Evolutionary conservation across 1,139 yeast genomes (phyloP).

Genomic region (Ogataea hybrid): DNA sequence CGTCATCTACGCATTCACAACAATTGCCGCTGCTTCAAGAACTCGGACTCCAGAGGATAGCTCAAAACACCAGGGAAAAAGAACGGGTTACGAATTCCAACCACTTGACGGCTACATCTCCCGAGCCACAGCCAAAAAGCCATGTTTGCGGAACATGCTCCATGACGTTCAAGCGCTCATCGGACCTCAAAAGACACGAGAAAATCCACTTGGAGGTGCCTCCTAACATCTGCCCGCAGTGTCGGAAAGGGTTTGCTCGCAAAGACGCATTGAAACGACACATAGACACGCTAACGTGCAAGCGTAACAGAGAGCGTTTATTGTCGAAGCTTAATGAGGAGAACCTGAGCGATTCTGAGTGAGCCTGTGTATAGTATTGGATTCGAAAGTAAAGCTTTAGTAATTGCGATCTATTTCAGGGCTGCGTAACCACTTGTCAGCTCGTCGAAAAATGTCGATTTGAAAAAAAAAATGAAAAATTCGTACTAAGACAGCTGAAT

Average conservation of each 20-base stretch:
- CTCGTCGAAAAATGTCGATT: conserved; percentile 10
- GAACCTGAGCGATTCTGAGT: conserved; percentile 6
- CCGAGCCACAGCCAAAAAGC: conserved; percentile 18
- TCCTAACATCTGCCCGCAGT: conserved; percentile 67
- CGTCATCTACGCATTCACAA: conserved; percentile 1
- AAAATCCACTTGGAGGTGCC: conserved; percentile 42
- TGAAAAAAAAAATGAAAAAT: conserved; percentile 16
- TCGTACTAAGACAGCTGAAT: conserved; percentile 1
- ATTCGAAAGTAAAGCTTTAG: background rate
- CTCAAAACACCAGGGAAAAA: background rate
- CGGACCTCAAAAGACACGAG: conserved; percentile 66
- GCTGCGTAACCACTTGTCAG: conserved; percentile 8
- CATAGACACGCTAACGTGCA: conserved; percentile 69
- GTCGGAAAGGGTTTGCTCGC: conserved; percentile 81
- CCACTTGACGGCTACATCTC: background rate
- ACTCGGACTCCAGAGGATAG: background rate
- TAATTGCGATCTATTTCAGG: background rate
- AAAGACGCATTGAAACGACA: conserved; percentile 79
- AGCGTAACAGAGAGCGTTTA: conserved; percentile 57
- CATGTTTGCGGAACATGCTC: conserved; percentile 49
- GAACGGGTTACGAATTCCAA: background rate
- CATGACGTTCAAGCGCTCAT: conserved; percentile 58
- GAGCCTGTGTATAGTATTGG: conserved; percentile 1
- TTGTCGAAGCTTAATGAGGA: conserved; percentile 18
- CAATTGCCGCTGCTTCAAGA: background rate